Evolutionary conservation across 768 basidiomycete genomes (phyloP), one percentile per base, ranked within the genome.

Genomic region (Tylopilus subfusipes): DNA sequence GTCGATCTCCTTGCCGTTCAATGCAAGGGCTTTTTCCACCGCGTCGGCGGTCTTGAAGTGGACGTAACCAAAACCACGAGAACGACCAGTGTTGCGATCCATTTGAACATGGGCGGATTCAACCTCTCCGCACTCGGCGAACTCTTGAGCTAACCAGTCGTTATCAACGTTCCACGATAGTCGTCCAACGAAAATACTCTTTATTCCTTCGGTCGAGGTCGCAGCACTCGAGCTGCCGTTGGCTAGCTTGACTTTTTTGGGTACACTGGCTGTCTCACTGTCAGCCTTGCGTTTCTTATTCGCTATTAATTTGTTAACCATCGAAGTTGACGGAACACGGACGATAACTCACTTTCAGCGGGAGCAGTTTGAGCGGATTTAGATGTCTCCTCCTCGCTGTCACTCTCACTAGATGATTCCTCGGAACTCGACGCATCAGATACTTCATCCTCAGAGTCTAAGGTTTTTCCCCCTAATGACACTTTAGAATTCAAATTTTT

Each of bases 81-180:
- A 92, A 66, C 81, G 85, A 58, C 90, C 90, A 16, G 84, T 82
- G 60, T 84, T 83, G 54, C 89, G 86, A 62, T 93, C 90, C 74
- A 82, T 83, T 70, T 88, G 87, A 56, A 98, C 93, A n/a, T 81
- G 85, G 7, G 92, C 93, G n/a, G 84, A 84, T 56, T 84, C 81
- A 63, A 99, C 83, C 74, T 95, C 90, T 48, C 97, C 97, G 63
- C 86, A 94, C 50, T 80, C 77, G 30, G 86, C 84, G 60, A 99
- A 98, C 72, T 98, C 96, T 70, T 86, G 81, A 46, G 87, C 83
- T 57, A 98, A 85, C 80, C 93, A 90, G 72, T 98, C 96, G 68
- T 92, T 89, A 76, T 98, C 96, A 58, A 98, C 88, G 69, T 90
- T 91, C 95, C 95, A 99, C 13, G 93, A 95, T 42, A 99, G 81